Percentiles rank a stretch among this genome's conserved stretches.
Evolutionary conservation across 345 rosid genomes (phyloP).

Genomic region (Salix suchowensis): DNA sequence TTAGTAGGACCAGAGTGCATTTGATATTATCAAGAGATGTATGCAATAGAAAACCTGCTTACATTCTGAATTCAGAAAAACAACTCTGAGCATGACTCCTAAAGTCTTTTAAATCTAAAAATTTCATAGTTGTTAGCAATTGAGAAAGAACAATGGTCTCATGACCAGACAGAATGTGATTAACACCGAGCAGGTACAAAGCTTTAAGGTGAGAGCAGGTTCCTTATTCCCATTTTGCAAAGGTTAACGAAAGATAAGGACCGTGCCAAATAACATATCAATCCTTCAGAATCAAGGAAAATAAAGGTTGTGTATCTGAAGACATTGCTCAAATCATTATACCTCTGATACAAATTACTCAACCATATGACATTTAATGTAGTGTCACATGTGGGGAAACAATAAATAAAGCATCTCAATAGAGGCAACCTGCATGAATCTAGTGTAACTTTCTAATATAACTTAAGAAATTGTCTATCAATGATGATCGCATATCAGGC

Average conservation of each 20-base stretch:
- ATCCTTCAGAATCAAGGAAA: neutral
- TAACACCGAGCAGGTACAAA: neutral
- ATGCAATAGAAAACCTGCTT: neutral
- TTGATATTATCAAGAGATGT: neutral
- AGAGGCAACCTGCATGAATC: neutral
- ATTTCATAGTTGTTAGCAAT: neutral
- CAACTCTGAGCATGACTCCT: neutral
- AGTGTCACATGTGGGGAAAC: neutral
- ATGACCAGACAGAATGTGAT: neutral
- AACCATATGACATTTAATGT: neutral
- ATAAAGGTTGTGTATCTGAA: neutral
- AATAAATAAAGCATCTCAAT: neutral
- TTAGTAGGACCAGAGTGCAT: neutral
- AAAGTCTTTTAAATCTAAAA: neutral
- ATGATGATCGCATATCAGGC: neutral
- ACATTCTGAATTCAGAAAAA: neutral
- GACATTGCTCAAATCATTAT: neutral
- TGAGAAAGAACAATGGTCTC: neutral
- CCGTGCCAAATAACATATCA: neutral
- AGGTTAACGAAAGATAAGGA: neutral
- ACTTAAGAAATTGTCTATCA: too few species aligned
- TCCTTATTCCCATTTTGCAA: neutral
- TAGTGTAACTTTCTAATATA: neutral
- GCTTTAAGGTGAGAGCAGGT: neutral
- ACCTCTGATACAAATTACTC: neutral